Percentiles rank a stretch among this genome's conserved stretches.
Evolutionary conservation across 768 basidiomycete genomes (phyloP).

Genomic region (Asterophora lycoperdoides): DNA sequence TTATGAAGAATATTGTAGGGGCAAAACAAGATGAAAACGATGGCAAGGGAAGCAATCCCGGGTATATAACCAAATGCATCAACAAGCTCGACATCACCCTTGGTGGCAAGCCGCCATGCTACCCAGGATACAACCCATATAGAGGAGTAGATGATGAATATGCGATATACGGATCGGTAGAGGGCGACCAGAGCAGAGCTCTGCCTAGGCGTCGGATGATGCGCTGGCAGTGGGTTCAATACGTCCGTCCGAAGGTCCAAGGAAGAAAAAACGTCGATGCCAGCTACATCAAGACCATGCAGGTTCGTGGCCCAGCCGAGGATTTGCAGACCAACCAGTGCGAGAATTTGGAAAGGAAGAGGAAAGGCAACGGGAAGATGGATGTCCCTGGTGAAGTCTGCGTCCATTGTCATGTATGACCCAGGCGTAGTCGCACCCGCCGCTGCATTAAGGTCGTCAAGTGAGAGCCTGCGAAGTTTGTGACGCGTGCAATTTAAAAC

Average conservation of each 20-base stretch:
- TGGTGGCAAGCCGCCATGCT: constrained; percentile 57
- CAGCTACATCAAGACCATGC: constrained; percentile 71
- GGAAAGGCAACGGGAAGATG: constrained; percentile 64
- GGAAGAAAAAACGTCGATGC: constrained; percentile 67
- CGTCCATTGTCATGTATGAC: constrained; percentile 18
- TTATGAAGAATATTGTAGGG: constrained; percentile 68
- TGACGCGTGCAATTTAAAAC: constrained; percentile 3
- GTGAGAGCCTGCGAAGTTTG: background rate
- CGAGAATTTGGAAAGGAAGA: constrained; percentile 87
- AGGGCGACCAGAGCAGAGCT: constrained; percentile 38
- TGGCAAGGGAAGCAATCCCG: constrained; percentile 55
- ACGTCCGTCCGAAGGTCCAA: constrained; percentile 58
- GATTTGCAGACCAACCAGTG: constrained; percentile 73
- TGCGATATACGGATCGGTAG: constrained; percentile 61
- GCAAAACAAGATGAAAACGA: constrained; percentile 53
- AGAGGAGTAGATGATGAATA: constrained; percentile 55
- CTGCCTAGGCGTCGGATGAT: constrained; percentile 26
- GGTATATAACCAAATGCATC: constrained; percentile 79
- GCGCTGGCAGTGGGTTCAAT: constrained; percentile 21
- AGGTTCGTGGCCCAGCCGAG: constrained; percentile 92
- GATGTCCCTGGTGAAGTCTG: constrained; percentile 31
- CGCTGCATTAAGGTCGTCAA: constrained; percentile 14
- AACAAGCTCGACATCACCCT: constrained; percentile 53
- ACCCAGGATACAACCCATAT: constrained; percentile 70
- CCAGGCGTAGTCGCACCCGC: constrained; percentile 4